These are phyloP conservation scores for Aureobasidium zeae DNA, from an alignment of 2,329 filamentous ascomycete species.

Conservation along the genomic window DNA sequence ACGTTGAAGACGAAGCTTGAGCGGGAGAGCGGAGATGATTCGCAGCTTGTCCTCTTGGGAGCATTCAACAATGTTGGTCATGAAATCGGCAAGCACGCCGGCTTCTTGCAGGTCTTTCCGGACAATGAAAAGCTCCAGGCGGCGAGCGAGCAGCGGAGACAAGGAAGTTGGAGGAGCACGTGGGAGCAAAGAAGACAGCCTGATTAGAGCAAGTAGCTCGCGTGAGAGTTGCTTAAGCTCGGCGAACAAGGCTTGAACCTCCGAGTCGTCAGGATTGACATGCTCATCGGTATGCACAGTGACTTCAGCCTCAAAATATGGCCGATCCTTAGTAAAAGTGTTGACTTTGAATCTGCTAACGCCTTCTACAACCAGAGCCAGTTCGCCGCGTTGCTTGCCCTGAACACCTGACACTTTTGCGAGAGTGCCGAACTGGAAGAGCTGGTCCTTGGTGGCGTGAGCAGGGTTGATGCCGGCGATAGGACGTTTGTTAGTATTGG, in stretches of 20 bases:
- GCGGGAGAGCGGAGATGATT: slow-evolving; percentile 69
- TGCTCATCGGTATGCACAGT: slow-evolving; percentile 56
- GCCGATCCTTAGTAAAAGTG: slow-evolving; percentile 64
- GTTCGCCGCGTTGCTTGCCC: slow-evolving; percentile 45
- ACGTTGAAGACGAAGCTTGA: slow-evolving; percentile 67
- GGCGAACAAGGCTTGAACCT: slow-evolving; percentile 62
- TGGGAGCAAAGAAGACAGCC: slow-evolving; percentile 75
- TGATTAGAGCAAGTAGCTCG: slow-evolving; percentile 75
- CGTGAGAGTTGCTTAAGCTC: slow-evolving; percentile 75
- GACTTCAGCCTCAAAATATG: slow-evolving; percentile 79
- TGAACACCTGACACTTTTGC: slow-evolving; percentile 42
- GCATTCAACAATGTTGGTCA: slow-evolving; percentile 84
- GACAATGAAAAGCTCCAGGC: slow-evolving; percentile 78
- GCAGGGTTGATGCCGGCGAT: slow-evolving; percentile 47
- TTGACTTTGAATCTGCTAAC: slow-evolving; percentile 67
- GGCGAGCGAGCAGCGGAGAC: slow-evolving; percentile 74
- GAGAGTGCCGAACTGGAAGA: slow-evolving; percentile 75
- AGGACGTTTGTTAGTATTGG: slow-evolving; percentile 34
- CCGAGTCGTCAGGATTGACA: slow-evolving; percentile 44
- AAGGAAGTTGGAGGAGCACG: slow-evolving; percentile 57
- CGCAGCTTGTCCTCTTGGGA: slow-evolving; percentile 85
- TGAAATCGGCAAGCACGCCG: slow-evolving; percentile 84
- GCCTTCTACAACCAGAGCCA: slow-evolving; percentile 80
- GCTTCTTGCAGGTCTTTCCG: slow-evolving; percentile 75
- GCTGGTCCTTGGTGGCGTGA: slow-evolving; percentile 45